Evolutionary conservation across 176 grass and related monocot genomes (phyloP), one percentile per base, ranked within the genome.

Genomic region (Metroxylon sagu): DNA sequence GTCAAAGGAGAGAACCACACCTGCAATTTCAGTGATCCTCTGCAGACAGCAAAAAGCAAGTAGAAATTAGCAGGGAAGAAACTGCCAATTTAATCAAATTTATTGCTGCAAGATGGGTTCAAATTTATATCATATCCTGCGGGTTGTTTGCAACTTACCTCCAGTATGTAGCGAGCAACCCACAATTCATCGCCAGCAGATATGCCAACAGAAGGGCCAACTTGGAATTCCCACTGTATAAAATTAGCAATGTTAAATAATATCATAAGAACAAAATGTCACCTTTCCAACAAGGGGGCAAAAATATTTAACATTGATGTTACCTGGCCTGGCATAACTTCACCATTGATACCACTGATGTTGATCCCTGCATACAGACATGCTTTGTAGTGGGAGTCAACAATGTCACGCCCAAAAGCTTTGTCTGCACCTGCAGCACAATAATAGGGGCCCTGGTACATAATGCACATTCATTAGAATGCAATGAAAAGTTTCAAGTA

Each of bases 401-500:
- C 53, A 6, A 55, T 25, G 18, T 55, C 53, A 7, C 53, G 53
- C 6, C 53, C 53, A 5, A 55, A 55, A 19, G 53, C 53, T 55
- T 55, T 55, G 21, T 55, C 53, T 7, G 19, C 18, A 55, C 53
- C 53, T 8, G 53, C 53, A 7, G 53, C n/a, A 21, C 53, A 55
- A 55, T 55, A 55, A 25, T 55, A 55, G 2, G 53, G 53, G 6
- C 53, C 53, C 53, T 55, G 53, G 53, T 18, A 80, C 15, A 64
- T 10, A 48, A 12, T 43, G 1, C 35, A 43, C 35, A 43, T 43
- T 43, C 1, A 43, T 43, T 43, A 43, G 35, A 43, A 0, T 2
- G 8, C 8, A 43, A 43, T 43, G 10, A 43, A 43, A 6, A 43
- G 35, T 7, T 43, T 14, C 35, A 43, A 43, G 10, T 10, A 43